phyloP scores from a whole-genome alignment of 2,329 filamentous ascomycete genomes.

The Diplocarpon rosae region DNA sequence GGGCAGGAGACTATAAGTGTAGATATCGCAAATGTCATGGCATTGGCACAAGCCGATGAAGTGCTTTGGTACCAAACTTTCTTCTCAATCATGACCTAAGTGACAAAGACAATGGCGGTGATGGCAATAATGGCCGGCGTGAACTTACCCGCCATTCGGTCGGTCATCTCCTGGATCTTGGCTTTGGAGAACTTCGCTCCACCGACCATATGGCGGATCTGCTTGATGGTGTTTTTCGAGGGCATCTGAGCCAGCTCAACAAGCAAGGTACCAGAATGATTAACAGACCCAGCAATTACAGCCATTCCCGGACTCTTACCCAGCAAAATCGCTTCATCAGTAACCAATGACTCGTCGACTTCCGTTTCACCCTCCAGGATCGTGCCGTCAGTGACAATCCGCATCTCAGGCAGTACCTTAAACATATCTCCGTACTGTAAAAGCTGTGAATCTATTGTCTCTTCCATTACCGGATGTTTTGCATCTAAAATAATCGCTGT shows the following conservation, averaged over 20 bases:
- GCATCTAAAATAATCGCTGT: conserved; percentile 40
- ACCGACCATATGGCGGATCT: conserved; percentile 61
- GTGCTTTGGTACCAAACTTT: conserved; percentile 31
- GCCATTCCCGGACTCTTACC: conserved; percentile 41
- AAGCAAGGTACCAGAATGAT: conserved; percentile 50
- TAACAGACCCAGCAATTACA: conserved; percentile 60
- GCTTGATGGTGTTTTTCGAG: conserved; percentile 59
- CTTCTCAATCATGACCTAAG: conserved; percentile 54
- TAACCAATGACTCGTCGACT: conserved; percentile 69
- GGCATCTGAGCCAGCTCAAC: conserved; percentile 50
- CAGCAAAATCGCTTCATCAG: conserved; percentile 55
- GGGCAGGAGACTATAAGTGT: conserved; percentile 64
- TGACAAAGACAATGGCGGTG: conserved; percentile 47
- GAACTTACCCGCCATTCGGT: conserved; percentile 56
- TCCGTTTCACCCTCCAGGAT: conserved; percentile 53
- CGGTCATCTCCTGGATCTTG: conserved; percentile 55
- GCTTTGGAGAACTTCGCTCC: conserved; percentile 59
- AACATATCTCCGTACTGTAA: conserved; percentile 64
- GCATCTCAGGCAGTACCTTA: conserved; percentile 46
- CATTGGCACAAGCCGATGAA: conserved; percentile 41
- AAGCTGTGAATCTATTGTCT: conserved; percentile 57
- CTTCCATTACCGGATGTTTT: conserved; percentile 32
- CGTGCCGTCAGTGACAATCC: conserved; percentile 58
- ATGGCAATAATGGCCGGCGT: conserved; percentile 53
- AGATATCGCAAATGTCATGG: conserved; percentile 62